Conservation (phyloP, 768 basidiomycete species). For the Tylopilus rubrobrunneus region DNA sequence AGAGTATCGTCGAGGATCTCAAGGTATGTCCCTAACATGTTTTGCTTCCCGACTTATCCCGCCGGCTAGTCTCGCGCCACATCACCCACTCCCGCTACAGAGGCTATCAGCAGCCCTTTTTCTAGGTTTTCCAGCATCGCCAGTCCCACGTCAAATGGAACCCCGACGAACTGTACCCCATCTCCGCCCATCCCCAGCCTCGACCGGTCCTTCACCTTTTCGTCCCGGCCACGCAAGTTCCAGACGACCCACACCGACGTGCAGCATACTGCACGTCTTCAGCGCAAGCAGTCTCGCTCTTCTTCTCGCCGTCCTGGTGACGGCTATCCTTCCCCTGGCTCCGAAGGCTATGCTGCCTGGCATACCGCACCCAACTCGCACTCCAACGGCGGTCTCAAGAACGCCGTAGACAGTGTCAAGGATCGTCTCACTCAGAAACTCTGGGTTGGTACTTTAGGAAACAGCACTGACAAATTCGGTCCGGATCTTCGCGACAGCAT, state of each 20-base stretch:
- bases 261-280: conserved; percentile 30
- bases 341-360: conserved; percentile 32
- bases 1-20: conserved; percentile 79
- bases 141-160: conserved; percentile 17
- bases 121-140: conserved; percentile 42
- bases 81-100: conserved; percentile 42
- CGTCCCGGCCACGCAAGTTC: conserved; percentile 39
- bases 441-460: conserved; percentile 74
- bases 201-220: conserved; percentile 25
- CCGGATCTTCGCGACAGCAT: conserved; percentile 54
- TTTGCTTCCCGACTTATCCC: neutral
- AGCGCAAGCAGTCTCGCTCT: conserved; percentile 52
- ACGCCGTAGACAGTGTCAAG: conserved; percentile 69
- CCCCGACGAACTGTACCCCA: conserved; percentile 10
- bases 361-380: conserved; percentile 61
- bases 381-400: conserved; percentile 81
- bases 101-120: conserved; percentile 60
- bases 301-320: conserved; percentile 42
- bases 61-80: conserved; percentile 34
- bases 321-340: conserved; percentile 29
- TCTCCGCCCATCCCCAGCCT: conserved; percentile 9
- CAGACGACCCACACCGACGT: conserved; percentile 40
- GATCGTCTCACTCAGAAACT: conserved; percentile 47
- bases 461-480: conserved; percentile 60
- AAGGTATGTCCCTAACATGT: conserved; percentile 40